These are phyloP conservation scores for Rachicladosporium sp. DNA, from an alignment of 2,329 filamentous ascomycete genomes.

Conservation along the genomic window DNA sequence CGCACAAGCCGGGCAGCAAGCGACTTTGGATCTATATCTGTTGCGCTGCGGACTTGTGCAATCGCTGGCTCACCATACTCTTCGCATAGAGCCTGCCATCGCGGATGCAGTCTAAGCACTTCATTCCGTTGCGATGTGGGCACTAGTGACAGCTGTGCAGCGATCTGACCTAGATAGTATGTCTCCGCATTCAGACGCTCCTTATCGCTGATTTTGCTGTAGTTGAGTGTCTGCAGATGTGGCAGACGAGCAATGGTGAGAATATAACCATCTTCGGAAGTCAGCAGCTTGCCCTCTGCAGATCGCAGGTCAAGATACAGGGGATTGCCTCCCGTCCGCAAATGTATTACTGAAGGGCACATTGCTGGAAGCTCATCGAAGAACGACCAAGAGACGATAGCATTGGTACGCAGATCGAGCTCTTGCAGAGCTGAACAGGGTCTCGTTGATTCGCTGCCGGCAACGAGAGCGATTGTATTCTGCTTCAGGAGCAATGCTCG, in stretches of 20 bases:
- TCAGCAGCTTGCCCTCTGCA: constrained; percentile 30
- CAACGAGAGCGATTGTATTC: constrained; percentile 50
- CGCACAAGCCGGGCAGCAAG: constrained; percentile 65
- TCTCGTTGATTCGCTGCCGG: constrained; percentile 7
- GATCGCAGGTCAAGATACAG: constrained; percentile 51
- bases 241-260: constrained; percentile 66
- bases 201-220: constrained; percentile 51
- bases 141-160: constrained; percentile 55
- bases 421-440: constrained; percentile 25
- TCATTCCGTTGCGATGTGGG: constrained; percentile 39
- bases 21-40: constrained; percentile 56
- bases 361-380: constrained; percentile 53
- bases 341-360: constrained; percentile 61
- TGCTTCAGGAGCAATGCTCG: constrained; percentile 53
- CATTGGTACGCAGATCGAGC: constrained; percentile 35
- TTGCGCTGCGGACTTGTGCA: constrained; percentile 3
- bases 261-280: constrained; percentile 77
- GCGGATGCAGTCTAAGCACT: constrained; percentile 53
- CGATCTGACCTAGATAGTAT: constrained; percentile 82
- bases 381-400: constrained; percentile 52
- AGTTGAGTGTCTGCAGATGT: constrained; percentile 58
- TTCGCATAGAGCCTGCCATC: constrained; percentile 62
- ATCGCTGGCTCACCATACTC: constrained; percentile 62
- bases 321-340: constrained; percentile 79
- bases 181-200: constrained; percentile 82